Percentiles rank a stretch among this genome's conserved stretches.
Evolutionary conservation across 768 basidiomycete genomes (phyloP).

Genomic region (Cystoderma amianthinum): DNA sequence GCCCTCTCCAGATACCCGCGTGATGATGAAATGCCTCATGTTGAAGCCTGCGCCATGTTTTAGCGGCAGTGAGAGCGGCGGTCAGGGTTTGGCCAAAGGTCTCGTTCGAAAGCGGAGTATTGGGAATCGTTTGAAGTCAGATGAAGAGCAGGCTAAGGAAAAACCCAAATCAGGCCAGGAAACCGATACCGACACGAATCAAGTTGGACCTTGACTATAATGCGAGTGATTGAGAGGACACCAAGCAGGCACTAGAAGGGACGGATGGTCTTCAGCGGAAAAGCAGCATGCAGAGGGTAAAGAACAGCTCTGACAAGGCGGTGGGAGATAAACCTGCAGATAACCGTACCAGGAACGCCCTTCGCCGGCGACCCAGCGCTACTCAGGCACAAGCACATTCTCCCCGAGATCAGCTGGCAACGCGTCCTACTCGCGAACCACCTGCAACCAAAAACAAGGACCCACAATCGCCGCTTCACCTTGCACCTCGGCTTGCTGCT

Average conservation of each 20-base stretch:
- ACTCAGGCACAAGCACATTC: too few species aligned
- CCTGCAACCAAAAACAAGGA: too few species aligned
- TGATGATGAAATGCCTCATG: conserved; percentile 26
- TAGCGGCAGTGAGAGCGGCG: conserved; percentile 7
- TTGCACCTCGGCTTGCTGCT: too few species aligned
- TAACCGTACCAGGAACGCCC: neutral
- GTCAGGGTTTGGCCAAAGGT: neutral
- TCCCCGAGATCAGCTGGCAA: too few species aligned
- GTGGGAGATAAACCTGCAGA: neutral
- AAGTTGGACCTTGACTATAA: neutral
- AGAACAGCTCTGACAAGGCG: neutral
- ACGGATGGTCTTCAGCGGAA: neutral
- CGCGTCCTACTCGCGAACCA: too few species aligned
- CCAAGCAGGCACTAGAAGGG: too few species aligned
- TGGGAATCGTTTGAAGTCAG: neutral
- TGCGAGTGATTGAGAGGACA: neutral
- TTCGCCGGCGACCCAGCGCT: neutral
- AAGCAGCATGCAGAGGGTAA: neutral
- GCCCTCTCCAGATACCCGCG: conserved; percentile 7
- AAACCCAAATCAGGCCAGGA: neutral
- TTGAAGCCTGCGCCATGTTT: conserved; percentile 19
- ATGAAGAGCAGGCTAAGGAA: neutral
- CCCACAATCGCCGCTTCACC: too few species aligned
- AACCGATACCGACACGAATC: neutral
- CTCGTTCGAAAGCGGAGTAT: neutral